These are phyloP conservation scores for Metarhizium anisopliae DNA, from an alignment of 2,329 filamentous ascomycete genomes.

Conservation along the genomic window DNA sequence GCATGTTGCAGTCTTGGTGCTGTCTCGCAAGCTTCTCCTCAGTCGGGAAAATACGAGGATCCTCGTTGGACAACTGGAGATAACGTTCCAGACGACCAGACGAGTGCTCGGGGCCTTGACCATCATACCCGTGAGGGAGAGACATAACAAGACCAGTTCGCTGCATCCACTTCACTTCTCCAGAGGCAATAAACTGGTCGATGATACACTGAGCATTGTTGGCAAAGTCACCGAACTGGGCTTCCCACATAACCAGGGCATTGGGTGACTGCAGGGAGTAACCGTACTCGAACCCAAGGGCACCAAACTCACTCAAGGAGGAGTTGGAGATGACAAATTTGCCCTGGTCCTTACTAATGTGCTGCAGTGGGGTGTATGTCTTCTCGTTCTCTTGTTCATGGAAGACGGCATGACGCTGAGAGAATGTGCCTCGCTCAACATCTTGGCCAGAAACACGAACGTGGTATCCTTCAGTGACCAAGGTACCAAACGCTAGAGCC, in stretches of 20 bases:
- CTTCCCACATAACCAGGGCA: conserved; percentile 98
- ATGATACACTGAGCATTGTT: conserved; percentile 99
- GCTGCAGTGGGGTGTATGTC: conserved; percentile 86
- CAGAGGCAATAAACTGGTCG: conserved; percentile 96
- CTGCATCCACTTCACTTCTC: conserved; percentile 98
- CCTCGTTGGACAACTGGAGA: conserved; percentile 94
- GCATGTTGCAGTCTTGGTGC: conserved; percentile 99
- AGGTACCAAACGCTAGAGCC: conserved; percentile 85
- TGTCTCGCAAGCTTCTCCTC: conserved; percentile 87
- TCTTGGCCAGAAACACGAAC: conserved; percentile 97
- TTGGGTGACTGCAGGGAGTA: conserved; percentile 97
- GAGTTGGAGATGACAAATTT: conserved; percentile 97
- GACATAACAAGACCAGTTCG: conserved; percentile 94
- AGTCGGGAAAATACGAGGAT: conserved; percentile 84
- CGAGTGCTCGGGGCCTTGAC: conserved; percentile 96
- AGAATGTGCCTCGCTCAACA: conserved; percentile 98
- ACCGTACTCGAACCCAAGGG: conserved; percentile 94
- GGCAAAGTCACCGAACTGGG: conserved; percentile 98
- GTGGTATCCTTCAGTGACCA: conserved; percentile 90
- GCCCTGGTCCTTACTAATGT: conserved; percentile 84
- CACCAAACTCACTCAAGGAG: conserved; percentile 61
- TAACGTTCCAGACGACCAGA: conserved; percentile 96
- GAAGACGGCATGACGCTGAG: conserved; percentile 91
- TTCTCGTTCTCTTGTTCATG: conserved; percentile 94
- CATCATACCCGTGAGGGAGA: conserved; percentile 94